A percentile compares a stretch with the other conserved stretches of the same genome.
phyloP scores from a whole-genome alignment of 148 eudicot genomes.

The Tetragonia tetragonoides region DNA sequence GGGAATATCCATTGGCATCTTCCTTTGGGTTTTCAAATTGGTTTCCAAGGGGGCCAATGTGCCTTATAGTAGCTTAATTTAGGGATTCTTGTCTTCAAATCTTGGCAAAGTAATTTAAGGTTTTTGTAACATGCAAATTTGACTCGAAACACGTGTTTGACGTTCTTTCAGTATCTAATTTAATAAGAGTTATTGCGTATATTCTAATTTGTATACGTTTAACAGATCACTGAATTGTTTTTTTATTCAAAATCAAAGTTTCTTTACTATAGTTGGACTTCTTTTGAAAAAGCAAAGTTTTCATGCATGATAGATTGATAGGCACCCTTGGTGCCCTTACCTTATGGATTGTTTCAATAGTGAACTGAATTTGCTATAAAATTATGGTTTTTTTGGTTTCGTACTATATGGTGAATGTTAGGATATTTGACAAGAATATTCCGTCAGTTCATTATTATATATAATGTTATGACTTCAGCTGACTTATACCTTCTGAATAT shows the following conservation, averaged over 20 bases:
- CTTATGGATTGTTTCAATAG: neutral
- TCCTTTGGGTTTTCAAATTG: neutral
- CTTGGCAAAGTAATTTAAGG: slow-evolving; percentile 6
- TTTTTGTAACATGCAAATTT: neutral
- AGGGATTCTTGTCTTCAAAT: slow-evolving; percentile 18
- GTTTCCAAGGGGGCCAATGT: neutral
- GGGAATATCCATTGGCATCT: slow-evolving; percentile 32
- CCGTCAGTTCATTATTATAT: neutral
- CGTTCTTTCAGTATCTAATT: neutral
- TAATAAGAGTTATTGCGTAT: neutral
- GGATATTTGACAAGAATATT: slow-evolving; percentile 14
- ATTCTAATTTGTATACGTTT: neutral
- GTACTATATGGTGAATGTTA: neutral
- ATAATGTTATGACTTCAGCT: neutral
- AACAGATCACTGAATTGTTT: neutral
- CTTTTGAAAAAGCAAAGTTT: slow-evolving; percentile 17
- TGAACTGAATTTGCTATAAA: neutral
- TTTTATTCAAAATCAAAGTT: neutral
- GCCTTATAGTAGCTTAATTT: slow-evolving; percentile 5
- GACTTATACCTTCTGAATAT: neutral
- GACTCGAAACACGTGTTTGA: neutral
- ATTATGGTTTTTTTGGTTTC: neutral
- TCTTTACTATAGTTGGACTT: slow-evolving; percentile 11
- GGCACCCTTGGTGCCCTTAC: slow-evolving; percentile 13
- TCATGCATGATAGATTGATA: neutral